Evolutionary conservation across 1,284 basidiomycete genomes (phyloP), one percentile per base, ranked within the genome.

Genomic region (Waitea zeae): DNA sequence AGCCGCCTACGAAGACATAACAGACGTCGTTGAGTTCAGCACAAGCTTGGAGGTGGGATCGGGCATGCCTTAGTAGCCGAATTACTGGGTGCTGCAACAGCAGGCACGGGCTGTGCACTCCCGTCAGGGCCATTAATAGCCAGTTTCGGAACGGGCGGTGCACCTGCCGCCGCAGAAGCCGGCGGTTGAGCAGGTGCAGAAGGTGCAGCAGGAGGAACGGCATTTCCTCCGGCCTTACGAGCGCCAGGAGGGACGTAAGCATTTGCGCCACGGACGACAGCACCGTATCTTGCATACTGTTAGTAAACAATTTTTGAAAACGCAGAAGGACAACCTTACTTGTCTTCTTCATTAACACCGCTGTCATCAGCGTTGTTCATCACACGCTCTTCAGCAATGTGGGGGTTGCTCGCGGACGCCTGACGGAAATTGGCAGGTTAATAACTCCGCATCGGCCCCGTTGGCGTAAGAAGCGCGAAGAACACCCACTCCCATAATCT

Each of bases 211-310:
- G n/a, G n/a, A n/a, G n/a, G n/a, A n/a, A n/a, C n/a, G n/a, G n/a
- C n/a, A n/a, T n/a, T n/a, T n/a, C n/a, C n/a, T 32, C 43, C 45
- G 17, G 39, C 20, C 42, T 61, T 70, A 41, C 80, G 71, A 19
- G 87, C 84, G 38, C 77, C 84, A 9, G 90, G 88, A 30, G 93
- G 92, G 27, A 97, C 73, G 49, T 98, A 97, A 18, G 93, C 92
- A 47, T 82, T 83, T 14, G 78, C 68, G 31, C 76, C 68, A 38
- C 93, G 81, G 32, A 86, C 77, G 27, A 98, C 93, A 22, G 89
- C 89, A 40, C 87, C 84, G 53, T 92, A 97, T 53, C 86, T 92
- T 47, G 19, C 38, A 37, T 45, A 40, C 24, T 38, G 34, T 41
- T 26, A 39, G 34, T 40, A 38, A 5, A 6, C 20, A 22, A 12